Evolutionary conservation across 108 stramenopile genomes (phyloP), one percentile per base, ranked within the genome.

Genomic region (Fistulifera solaris): DNA sequence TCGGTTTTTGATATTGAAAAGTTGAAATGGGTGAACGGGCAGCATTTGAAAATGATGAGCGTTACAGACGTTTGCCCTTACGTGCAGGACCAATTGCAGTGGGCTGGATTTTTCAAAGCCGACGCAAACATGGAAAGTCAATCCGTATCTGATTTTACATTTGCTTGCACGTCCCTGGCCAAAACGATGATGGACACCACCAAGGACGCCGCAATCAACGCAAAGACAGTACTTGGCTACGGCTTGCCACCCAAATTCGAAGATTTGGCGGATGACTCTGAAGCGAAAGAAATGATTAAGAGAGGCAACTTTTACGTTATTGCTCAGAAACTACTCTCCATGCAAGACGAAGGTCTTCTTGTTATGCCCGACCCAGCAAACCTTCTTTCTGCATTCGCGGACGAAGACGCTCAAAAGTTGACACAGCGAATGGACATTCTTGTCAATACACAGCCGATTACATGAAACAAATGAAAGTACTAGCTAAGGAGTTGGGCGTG

Each of bases 1-100:
- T 89, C 91, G 22, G 87, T 98, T 8, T 98, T 98, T 65, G 96
- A 98, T 62, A 92, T 93, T 84, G 83, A 83, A 40, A 98, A 98
- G 68, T 80, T 98, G 31, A 78, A 76, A 46, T 98, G 94, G 94
- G 82, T 98, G n/a, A 98, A 98, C 59, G 71, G 76, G 26, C 95
- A 98, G 60, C 92, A 93, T 63, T 62, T 89, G 75, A 93, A 93
- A 61, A 73, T 64, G 66, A 61, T 76, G 59, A 27, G 62, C 5
- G 69, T 85, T 19, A 70, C 85, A 38, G 81, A 83, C 2, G 19
- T 91, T 15, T 43, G 71, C 16, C 62, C 69, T n/a, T 56, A 83
- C 27, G 83, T 93, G 12, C 73, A 81, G 67, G 82, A 88, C 16
- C 88, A 88, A 66, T 59, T 87, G 61, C 38, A 60, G 16, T 63